Base-by-base conservation (phyloP, 805 yeast genomes). In the Saturnispora saitoi region DNA sequence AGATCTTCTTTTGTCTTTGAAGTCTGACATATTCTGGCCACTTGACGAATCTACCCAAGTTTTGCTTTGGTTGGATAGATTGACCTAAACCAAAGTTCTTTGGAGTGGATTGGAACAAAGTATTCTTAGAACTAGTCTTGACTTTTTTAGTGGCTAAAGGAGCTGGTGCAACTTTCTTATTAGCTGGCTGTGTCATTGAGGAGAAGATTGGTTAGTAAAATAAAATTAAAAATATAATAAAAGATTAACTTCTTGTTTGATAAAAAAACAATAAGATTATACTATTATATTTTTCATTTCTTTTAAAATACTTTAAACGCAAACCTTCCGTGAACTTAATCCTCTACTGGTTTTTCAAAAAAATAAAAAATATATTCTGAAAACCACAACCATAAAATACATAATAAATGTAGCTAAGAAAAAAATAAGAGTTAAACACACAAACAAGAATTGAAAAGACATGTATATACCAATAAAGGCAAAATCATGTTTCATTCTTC, bases 11-110 rank as follows among this genome's bases (percentile, higher is more conserved):
- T 78, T 93, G 98, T 82, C 99, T 90, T 80, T 91, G 99, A 64
- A 93, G 79, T 78, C 95, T 87, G 63, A 91, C 95, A 72, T 91
- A 89, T 76, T 85, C 93, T 70, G 99, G 99, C 99, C 99, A 93
- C 76, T 86, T 93, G 70, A 91, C 98, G 72, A 86, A 90, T 76
- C 98, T 89, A 55, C 95, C 77, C 70, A 93, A 81, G 83, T 93
- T 87, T 77, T 91, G 83, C 80, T 84, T 88, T 72, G 89, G 95
- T 76, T 91, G 98, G 64, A 91, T 66, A 59, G 83, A 76, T 79
- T 93, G 98, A 67, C 99, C 99, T 66, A 93, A 84, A 75, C 98
- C 98, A 68, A 83, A 91, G 77, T 81, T 83, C 77, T 83, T 84
- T 72, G 96, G 95, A 60, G 88, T 78, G 56, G 95, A 74, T 73